Percentiles rank a stretch among this genome's conserved stretches.
These are phyloP conservation scores for Castanea crenata DNA, from an alignment of 306 rosid genomes.

Conservation along the genomic window DNA sequence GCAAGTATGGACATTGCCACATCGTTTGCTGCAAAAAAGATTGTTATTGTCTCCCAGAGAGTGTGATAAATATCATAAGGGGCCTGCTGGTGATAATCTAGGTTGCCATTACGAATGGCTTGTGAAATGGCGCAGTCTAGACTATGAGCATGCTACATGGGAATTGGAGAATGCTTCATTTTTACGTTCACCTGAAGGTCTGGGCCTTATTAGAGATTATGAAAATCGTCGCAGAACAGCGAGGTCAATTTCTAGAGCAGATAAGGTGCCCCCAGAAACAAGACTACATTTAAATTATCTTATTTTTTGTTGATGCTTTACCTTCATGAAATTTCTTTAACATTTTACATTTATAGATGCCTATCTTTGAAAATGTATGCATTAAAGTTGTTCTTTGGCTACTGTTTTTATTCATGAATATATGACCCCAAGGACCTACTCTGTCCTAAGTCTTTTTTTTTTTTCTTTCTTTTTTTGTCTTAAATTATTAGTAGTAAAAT, in stretches of 20 bases:
- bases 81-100: slow-evolving; percentile 31
- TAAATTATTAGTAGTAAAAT: too few relatives aligned
- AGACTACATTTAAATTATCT: neutral
- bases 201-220: slow-evolving; percentile 44
- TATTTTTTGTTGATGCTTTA: neutral
- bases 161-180: slow-evolving; percentile 58
- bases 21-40: slow-evolving; percentile 60
- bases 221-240: slow-evolving; percentile 44
- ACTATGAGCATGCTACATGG: slow-evolving; percentile 65
- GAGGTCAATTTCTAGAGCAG: slow-evolving; percentile 28
- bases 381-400: neutral
- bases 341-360: neutral
- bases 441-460: too few relatives aligned
- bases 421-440: neutral
- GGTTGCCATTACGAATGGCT: slow-evolving; percentile 54
- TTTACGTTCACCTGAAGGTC: slow-evolving; percentile 45
- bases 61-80: slow-evolving; percentile 21
- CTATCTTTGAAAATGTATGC: neutral
- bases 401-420: neutral
- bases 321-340: neutral
- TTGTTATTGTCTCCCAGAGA: slow-evolving; percentile 29
- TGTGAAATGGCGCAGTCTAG: slow-evolving; percentile 73
- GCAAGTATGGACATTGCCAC: slow-evolving; percentile 62
- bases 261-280: slow-evolving; percentile 31
- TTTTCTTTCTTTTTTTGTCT: too few relatives aligned